Evolutionary conservation across 495 filamentous ascomycete genomes (phyloP).

Genomic region (Penicillium taxi): DNA sequence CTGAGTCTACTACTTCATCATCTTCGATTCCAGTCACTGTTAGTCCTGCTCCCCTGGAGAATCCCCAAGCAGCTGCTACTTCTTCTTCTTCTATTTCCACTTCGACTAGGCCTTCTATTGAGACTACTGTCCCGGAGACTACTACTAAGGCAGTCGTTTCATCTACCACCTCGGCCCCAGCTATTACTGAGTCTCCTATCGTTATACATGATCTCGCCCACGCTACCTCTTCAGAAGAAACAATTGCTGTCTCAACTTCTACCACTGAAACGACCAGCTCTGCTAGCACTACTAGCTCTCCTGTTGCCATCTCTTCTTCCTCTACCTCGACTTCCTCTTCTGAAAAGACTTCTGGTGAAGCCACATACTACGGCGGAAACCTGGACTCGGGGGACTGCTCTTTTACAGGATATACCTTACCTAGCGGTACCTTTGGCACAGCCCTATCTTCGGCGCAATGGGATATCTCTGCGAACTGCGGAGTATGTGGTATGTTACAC

Average conservation of each 20-base stretch:
- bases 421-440: constrained; percentile 45
- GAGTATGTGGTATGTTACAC: constrained; percentile 50
- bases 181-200: neutral
- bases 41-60: neutral
- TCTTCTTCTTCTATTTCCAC: constrained; percentile 4
- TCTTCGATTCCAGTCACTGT: no score
- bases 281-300: neutral
- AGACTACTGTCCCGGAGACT: constrained; percentile 5
- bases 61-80: constrained; percentile 1
- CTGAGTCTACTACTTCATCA: neutral
- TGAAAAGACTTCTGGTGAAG: constrained; percentile 23
- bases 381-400: constrained; percentile 50
- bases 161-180: constrained; percentile 6
- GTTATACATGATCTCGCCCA: no score
- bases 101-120: constrained; percentile 3
- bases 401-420: constrained; percentile 51
- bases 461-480: constrained; percentile 46
- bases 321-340: constrained; percentile 9
- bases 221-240: no score
- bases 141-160: constrained; percentile 4
- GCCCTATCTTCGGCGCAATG: constrained; percentile 45
- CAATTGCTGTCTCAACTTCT: no score
- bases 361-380: constrained; percentile 52
- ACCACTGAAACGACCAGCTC: no score
- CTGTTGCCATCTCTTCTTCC: constrained; percentile 3